Evolutionary conservation across 148 eudicot species (phyloP).

Genomic region (Spergularia bocconei): DNA sequence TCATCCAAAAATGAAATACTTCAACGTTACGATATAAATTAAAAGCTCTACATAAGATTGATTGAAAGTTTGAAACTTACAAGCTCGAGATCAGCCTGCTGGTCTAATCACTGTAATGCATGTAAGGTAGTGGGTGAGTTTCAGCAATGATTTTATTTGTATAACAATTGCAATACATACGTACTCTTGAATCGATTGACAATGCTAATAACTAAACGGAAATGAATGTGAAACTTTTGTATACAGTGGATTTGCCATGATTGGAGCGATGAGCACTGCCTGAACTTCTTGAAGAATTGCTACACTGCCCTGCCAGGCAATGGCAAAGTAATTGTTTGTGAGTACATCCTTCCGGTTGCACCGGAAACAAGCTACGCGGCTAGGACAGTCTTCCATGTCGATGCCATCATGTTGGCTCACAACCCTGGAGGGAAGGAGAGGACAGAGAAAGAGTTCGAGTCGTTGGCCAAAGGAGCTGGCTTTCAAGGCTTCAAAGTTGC

Average conservation of each 20-base stretch:
- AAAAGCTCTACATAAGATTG: background rate
- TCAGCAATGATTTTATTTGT: too few relatives aligned
- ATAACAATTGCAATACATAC: too few relatives aligned
- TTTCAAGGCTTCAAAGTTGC: constrained; percentile 51
- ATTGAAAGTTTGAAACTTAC: background rate
- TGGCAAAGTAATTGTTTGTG: constrained; percentile 81
- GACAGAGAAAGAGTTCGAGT: constrained; percentile 71
- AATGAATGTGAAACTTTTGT: background rate
- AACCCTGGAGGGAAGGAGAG: constrained; percentile 91
- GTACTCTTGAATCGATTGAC: too few relatives aligned
- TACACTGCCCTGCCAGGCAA: constrained; percentile 62
- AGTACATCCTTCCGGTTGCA: constrained; percentile 65
- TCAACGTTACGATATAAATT: too few relatives aligned
- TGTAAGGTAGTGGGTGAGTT: too few relatives aligned
- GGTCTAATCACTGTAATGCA: too few relatives aligned
- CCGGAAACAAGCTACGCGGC: constrained; percentile 58
- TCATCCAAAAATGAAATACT: too few relatives aligned
- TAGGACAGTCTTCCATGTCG: constrained; percentile 57
- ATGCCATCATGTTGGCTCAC: constrained; percentile 80
- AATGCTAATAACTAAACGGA: too few relatives aligned
- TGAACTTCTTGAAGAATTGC: constrained; percentile 72
- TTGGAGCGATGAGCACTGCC: constrained; percentile 90
- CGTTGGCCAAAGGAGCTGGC: constrained; percentile 70
- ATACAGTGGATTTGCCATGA: constrained; percentile 87
- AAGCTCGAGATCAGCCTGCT: too few relatives aligned